Percentiles rank a stretch among this genome's conserved stretches.
These are phyloP conservation scores for Funneliformis mosseae DNA, from an alignment of 192 early-diverging fungal species.

Conservation along the genomic window DNA sequence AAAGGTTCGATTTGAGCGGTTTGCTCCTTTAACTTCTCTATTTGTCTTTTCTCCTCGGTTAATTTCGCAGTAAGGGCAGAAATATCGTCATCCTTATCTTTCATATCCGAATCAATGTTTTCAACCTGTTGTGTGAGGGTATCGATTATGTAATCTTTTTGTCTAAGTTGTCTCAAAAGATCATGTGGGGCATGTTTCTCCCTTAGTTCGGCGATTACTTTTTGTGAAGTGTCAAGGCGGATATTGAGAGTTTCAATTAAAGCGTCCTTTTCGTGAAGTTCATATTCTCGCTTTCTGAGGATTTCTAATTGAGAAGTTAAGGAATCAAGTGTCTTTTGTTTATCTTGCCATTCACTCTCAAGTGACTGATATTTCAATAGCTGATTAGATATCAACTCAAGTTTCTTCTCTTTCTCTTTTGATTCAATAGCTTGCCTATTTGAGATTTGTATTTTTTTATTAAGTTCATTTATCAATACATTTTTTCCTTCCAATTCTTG, in stretches of 20 bases:
- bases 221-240: constrained; percentile 30
- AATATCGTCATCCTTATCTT: constrained; percentile 33
- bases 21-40: constrained; percentile 27
- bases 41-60: neutral
- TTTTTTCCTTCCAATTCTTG: constrained; percentile 19
- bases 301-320: constrained; percentile 16
- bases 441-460: neutral
- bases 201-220: constrained; percentile 33
- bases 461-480: constrained; percentile 3
- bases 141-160: constrained; percentile 36
- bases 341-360: constrained; percentile 22
- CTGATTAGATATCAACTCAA: neutral
- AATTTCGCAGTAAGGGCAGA: neutral
- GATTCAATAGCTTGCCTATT: neutral
- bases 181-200: constrained; percentile 36
- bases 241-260: constrained; percentile 30
- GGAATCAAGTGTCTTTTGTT: constrained; percentile 13
- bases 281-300: constrained; percentile 8
- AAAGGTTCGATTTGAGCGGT: constrained; percentile 15
- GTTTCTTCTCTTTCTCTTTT: constrained; percentile 16
- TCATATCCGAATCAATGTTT: constrained; percentile 30
- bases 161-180: constrained; percentile 30
- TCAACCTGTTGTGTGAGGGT: constrained; percentile 28
- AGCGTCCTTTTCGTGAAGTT: constrained; percentile 30
- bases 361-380: constrained; percentile 17